Evolutionary conservation across 805 yeast species (phyloP).

Genomic region (Candida hispaniensis): DNA sequence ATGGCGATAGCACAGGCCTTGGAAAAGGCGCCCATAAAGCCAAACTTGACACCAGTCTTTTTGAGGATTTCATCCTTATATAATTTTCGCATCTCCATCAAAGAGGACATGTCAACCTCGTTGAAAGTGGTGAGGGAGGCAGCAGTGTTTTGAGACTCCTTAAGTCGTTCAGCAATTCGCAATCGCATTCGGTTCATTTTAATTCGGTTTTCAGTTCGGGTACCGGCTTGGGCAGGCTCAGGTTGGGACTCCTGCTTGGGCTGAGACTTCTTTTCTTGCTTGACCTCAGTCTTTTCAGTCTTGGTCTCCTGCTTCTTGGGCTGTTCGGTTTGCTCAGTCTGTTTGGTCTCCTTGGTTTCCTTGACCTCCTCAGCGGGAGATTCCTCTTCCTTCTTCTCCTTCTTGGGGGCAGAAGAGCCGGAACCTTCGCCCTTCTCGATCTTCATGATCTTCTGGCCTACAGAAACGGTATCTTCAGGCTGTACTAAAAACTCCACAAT

Average conservation of each 20-base stretch:
- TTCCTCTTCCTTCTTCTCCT: conserved; percentile 20
- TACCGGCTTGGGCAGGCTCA: conserved; percentile 39
- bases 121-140: conserved; percentile 97
- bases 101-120: conserved; percentile 91
- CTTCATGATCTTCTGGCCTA: conserved; percentile 84
- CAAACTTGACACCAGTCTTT: conserved; percentile 87
- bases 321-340: conserved; percentile 21
- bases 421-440: conserved; percentile 68
- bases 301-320: conserved; percentile 27
- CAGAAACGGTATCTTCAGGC: conserved; percentile 89
- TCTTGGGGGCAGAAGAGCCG: conserved; percentile 28
- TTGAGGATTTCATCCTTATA: conserved; percentile 95
- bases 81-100: conserved; percentile 87
- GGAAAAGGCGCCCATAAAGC: conserved; percentile 98
- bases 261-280: conserved; percentile 17
- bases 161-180: conserved; percentile 97
- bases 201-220: conserved; percentile 82
- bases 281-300: conserved; percentile 24
- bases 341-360: conserved; percentile 25
- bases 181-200: conserved; percentile 99
- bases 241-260: conserved; percentile 31
- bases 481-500: conserved; percentile 69
- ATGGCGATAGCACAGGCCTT: conserved; percentile 88
- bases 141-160: conserved; percentile 98
- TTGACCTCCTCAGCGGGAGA: conserved; percentile 29